phyloP scores from a whole-genome alignment of 2,329 filamentous ascomycete genomes.

The Endoconidiophora polonica region DNA sequence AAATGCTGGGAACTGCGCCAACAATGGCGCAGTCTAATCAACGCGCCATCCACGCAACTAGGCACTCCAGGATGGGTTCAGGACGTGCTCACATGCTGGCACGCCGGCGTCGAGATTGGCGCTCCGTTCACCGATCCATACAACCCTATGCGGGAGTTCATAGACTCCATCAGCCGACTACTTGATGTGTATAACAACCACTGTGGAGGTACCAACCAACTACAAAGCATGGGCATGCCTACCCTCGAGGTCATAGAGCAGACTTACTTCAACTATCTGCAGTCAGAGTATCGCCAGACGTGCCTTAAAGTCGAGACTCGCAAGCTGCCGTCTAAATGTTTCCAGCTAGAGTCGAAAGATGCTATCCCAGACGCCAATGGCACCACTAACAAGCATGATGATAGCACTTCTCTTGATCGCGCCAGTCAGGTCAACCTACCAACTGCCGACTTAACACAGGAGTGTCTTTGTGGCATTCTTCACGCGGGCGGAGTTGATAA shows the following conservation, averaged over 20 bases:
- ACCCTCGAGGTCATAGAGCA: slow-evolving; percentile 9
- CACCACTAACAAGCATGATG: background rate
- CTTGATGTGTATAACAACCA: slow-evolving; percentile 12
- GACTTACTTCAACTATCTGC: background rate
- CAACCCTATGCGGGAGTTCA: slow-evolving; percentile 34
- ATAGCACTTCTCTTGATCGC: background rate
- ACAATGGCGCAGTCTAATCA: slow-evolving; percentile 6
- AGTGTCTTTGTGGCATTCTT: slow-evolving; percentile 8
- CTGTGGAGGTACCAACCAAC: background rate
- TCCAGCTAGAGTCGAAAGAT: background rate
- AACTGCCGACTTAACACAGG: slow-evolving; percentile 3
- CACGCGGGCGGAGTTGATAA: slow-evolving; percentile 7
- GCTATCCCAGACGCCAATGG: background rate
- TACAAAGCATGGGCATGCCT: slow-evolving; percentile 5
- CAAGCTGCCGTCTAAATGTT: background rate
- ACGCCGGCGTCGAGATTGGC: slow-evolving; percentile 1
- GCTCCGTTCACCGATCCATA: slow-evolving; percentile 17
- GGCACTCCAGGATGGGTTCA: slow-evolving; percentile 6
- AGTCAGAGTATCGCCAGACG: slow-evolving; percentile 8
- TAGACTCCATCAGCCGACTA: slow-evolving; percentile 28
- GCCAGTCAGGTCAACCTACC: background rate
- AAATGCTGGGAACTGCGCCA: slow-evolving; percentile 7
- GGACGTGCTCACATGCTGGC: slow-evolving; percentile 8
- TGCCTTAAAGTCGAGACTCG: slow-evolving; percentile 5
- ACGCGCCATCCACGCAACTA: slow-evolving; percentile 1